Evolutionary conservation across 495 filamentous ascomycete genomes (phyloP), one percentile per base, ranked within the genome.

Genomic region (Pyronema domesticum): DNA sequence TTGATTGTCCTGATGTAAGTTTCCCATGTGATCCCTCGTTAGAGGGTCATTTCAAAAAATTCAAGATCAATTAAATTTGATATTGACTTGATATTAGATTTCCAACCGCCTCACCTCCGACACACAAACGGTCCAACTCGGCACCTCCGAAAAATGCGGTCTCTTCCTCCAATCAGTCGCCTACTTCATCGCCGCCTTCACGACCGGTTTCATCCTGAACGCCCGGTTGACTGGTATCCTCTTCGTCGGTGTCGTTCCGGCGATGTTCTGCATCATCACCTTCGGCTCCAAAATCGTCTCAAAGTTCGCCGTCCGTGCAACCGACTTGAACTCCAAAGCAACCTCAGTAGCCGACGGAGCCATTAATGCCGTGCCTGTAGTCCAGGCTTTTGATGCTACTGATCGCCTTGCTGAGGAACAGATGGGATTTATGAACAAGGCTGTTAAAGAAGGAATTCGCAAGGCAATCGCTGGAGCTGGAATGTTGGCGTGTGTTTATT

Each of bases 341-440:
- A 64, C 73, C 6, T 48, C 64, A 0, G 58, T 77, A 8, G 76
- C 76, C 1, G 69, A 74, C 37, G 74, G 71, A 18, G 71, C 71
- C 0, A 68, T 80, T 34, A 65, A 64, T 13, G 68, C 70, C 0
- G 70, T 79, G 35, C 70, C 71, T 13, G 72, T 73, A 1, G 75
- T 80, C 0, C 70, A 77, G 44, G 74, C 77, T 1, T 74, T 78
- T 46, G 70, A 70, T 51, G 75, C 73, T 0, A 66, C 71, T 30
- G 61, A 63, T 0, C 42, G 56, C 3, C 59, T 78, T 7, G 61
- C 66, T 6, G 54, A 59, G 10, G 68, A 69, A n/a, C 73, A 76
- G 46, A 36, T 56, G 9, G 66, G 43, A 6, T 64, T 59, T 30
- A 61, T 72, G 34, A 30, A 43, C 1, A 35, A 44, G 4, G 68